Percentiles rank a stretch among this genome's conserved stretches.
Evolutionary conservation across 768 basidiomycete genomes (phyloP).

Genomic region (Panaeolus papilionaceus): DNA sequence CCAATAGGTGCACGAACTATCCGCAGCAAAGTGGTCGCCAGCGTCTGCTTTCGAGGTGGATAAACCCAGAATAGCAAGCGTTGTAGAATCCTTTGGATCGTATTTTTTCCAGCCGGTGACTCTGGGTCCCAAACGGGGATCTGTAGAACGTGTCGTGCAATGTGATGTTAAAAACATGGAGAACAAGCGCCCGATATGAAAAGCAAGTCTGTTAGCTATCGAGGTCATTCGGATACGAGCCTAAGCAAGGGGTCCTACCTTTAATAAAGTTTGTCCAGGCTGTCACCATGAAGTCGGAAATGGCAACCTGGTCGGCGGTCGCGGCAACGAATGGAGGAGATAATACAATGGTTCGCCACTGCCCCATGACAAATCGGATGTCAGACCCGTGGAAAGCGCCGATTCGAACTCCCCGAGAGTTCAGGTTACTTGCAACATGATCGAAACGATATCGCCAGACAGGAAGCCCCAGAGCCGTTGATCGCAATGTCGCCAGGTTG

Average conservation of each 20-base stretch:
- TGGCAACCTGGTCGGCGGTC: conserved; percentile 33
- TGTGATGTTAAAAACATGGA: neutral
- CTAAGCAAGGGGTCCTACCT: conserved; percentile 24
- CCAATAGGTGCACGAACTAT: conserved; percentile 38
- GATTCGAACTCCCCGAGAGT: conserved; percentile 37
- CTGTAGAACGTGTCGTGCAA: conserved; percentile 15
- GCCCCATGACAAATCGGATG: conserved; percentile 41
- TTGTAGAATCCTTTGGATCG: conserved; percentile 31
- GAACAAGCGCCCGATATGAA: neutral
- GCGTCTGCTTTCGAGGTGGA: conserved; percentile 31
- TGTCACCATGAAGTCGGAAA: conserved; percentile 41
- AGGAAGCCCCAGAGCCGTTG: conserved; percentile 27
- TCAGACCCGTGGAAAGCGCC: conserved; percentile 40
- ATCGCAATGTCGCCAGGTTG: conserved; percentile 35
- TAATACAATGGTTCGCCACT: conserved; percentile 38
- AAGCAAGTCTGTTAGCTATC: neutral
- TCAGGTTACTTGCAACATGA: conserved; percentile 38
- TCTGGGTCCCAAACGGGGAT: conserved; percentile 35
- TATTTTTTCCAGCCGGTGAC: conserved; percentile 37
- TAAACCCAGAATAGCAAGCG: conserved; percentile 36
- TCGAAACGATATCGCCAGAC: conserved; percentile 42
- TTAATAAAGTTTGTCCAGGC: conserved; percentile 45
- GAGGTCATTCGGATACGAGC: neutral
- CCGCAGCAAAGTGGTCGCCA: conserved; percentile 34
- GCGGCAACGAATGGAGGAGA: conserved; percentile 38